Conservation (phyloP, 257 asterid genomes). For the Jacaranda mimosifolia region DNA sequence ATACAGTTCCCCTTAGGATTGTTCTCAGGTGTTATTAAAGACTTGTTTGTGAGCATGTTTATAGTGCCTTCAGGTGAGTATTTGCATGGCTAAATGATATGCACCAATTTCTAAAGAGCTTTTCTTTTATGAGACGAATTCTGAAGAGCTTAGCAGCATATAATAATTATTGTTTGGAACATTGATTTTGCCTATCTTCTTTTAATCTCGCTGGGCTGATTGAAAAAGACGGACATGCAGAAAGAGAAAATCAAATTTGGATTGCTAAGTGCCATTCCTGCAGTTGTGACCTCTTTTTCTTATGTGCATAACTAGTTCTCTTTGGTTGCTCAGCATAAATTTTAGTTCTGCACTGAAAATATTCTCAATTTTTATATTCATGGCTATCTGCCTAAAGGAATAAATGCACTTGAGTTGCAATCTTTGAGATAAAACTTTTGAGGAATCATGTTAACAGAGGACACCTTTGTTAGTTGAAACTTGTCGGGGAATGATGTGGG, state of each 20-base stretch:
- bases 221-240: not conserved
- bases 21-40: not conserved
- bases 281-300: not conserved
- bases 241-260: not conserved
- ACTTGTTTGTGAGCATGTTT: not conserved
- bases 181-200: not conserved
- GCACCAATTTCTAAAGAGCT: not conserved
- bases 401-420: not conserved
- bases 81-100: conserved; percentile 9
- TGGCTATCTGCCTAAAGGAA: not conserved
- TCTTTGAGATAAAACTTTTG: not conserved
- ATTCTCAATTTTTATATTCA: not conserved
- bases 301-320: not conserved
- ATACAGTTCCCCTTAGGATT: no score
- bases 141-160: conserved; percentile 11
- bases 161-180: not conserved
- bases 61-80: not conserved
- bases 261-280: no score
- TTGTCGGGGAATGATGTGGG: not conserved
- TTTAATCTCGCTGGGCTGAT: not conserved
- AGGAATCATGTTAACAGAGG: not conserved
- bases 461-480: not conserved
- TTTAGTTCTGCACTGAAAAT: not conserved
- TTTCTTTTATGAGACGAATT: not conserved
- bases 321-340: not conserved